Evolutionary conservation across 805 yeast genomes (phyloP), one percentile per base, ranked within the genome.

Genomic region (Deakozyma indianensis): DNA sequence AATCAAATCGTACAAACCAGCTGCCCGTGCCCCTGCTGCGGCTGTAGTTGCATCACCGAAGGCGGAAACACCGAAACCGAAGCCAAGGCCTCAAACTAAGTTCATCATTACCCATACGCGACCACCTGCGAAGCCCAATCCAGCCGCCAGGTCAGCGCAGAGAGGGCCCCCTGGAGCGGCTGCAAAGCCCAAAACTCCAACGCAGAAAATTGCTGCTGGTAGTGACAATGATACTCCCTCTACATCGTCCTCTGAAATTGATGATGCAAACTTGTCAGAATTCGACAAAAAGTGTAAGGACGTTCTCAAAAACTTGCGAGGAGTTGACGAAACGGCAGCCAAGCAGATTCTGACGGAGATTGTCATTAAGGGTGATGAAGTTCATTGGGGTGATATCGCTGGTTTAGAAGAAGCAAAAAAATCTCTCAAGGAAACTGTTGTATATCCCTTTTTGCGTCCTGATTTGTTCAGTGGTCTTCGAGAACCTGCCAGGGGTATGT

Each of bases 401-500:
- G 98, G 98, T 1, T 64, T 92, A 24, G 90, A 82, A 45, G 70
- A 72, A n/a, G 96, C 96, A 2, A 92, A 90, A 57, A 75, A 74
- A 51, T 82, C 96, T 1, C 67, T 90, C 45, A 90, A 87, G 59
- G 98, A 90, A 60, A 84, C 96, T 0, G 96, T 92, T 3, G 96
- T 90, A 14, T 90, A 88, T 60, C 98, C 98, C 22, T 88, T 90
- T 57, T 64, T 92, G 51, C 71, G 97, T 44, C 98, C 97, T 0
- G 97, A 90, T 63, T 68, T 90, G 47, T 92, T 90, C 59, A 74
- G 77, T 48, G 97, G 96, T 0, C 66, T 90, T 45, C 70, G 96
- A 53, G 96, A 88, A 64, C 97, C 97, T 0, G 88, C 94, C 0
- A 67, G 94, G 48, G 97, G 97, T n/a, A 86, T 92, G 94, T 69